Evolutionary conservation across 225 moss, liverwort and hornwort species (phyloP).

Genomic region (Bryum argenteum): DNA sequence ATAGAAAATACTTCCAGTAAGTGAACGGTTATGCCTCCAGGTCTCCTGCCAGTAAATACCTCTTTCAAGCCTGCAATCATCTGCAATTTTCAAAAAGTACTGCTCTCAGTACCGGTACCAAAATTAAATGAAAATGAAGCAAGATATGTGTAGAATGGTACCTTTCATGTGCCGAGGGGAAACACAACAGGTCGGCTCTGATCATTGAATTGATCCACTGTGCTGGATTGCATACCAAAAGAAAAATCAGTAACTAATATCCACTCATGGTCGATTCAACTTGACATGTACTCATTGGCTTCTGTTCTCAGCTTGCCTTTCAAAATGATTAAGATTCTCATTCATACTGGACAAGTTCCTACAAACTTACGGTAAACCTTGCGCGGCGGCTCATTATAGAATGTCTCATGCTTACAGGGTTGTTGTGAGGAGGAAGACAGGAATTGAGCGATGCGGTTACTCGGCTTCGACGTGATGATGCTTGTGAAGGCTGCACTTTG

Average conservation of each 20-base stretch:
- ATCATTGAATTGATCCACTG: slow-evolving; percentile 68
- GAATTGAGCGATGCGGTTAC: slow-evolving; percentile 31
- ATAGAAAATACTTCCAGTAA: slow-evolving; percentile 10
- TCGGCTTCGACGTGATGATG: slow-evolving; percentile 33
- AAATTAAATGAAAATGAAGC: neutral
- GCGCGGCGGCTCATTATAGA: too few species aligned
- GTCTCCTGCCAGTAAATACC: slow-evolving; percentile 69
- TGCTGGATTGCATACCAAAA: slow-evolving; percentile 51
- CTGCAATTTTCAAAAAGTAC: slow-evolving; percentile 35
- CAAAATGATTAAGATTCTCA: too few species aligned
- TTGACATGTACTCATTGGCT: too few species aligned
- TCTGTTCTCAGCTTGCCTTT: too few species aligned
- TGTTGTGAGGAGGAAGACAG: neutral
- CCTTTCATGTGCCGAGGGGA: slow-evolving; percentile 63
- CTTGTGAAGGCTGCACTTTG: slow-evolving; percentile 15
- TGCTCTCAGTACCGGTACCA: neutral
- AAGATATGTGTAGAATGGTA: slow-evolving; percentile 18
- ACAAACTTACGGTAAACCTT: too few species aligned
- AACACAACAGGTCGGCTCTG: too few species aligned
- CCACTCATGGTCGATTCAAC: too few species aligned
- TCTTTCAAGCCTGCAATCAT: slow-evolving; percentile 65
- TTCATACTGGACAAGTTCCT: too few species aligned
- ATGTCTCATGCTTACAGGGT: neutral
- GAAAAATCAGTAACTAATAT: neutral
- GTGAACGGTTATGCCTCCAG: slow-evolving; percentile 47